Evolutionary conservation across 108 stramenopile species (phyloP).

Genomic region (Skeletonema costatum): DNA sequence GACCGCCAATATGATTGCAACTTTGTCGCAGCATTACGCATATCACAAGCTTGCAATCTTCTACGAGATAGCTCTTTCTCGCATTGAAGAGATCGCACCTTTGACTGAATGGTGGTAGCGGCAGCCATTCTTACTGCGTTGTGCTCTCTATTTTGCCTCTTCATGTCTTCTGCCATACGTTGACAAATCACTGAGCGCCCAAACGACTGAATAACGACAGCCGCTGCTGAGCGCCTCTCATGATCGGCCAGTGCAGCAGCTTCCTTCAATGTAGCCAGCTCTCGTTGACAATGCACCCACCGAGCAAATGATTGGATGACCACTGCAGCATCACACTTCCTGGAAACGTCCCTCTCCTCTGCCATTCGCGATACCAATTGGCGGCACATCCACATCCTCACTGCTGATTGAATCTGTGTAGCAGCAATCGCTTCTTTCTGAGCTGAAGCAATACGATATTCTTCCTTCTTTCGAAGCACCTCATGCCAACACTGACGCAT

Average conservation of each 20-base stretch:
- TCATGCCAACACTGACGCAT: background rate
- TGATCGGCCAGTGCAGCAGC: background rate
- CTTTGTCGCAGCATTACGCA: background rate
- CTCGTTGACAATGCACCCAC: background rate
- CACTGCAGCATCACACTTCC: no score
- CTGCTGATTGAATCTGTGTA: slow-evolving; percentile 1
- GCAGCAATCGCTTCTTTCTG: background rate
- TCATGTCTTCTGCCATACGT: background rate
- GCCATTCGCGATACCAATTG: no score
- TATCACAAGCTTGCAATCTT: background rate
- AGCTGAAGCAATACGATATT: background rate
- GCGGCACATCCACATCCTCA: background rate
- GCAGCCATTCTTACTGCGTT: background rate
- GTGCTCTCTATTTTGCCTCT: background rate
- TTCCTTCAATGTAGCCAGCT: background rate
- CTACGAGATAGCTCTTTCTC: background rate
- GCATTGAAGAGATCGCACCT: background rate
- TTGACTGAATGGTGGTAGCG: background rate
- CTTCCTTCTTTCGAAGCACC: background rate
- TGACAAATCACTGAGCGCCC: no score
- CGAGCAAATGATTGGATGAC: background rate
- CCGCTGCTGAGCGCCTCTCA: no score
- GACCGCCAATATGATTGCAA: slow-evolving; percentile 10
- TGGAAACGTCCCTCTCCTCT: no score
- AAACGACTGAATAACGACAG: background rate